These are phyloP conservation scores for Lactarius sp. DNA, from an alignment of 768 basidiomycete species.

Conservation along the genomic window DNA sequence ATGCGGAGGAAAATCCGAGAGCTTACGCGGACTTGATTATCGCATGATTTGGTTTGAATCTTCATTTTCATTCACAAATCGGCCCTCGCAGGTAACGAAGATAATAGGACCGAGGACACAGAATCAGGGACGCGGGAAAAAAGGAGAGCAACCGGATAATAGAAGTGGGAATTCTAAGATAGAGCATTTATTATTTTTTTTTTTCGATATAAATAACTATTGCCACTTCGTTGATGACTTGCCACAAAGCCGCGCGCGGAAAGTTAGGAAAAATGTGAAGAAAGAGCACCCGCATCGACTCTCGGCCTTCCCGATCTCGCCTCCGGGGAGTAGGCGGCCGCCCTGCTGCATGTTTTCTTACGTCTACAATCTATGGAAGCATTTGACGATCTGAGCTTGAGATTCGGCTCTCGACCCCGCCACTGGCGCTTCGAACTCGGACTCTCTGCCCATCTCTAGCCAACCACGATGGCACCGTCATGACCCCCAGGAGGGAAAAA, in stretches of 20 bases:
- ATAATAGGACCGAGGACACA: slow-evolving; percentile 31
- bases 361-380: slow-evolving; percentile 22
- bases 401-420: slow-evolving; percentile 13
- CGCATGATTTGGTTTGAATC: slow-evolving; percentile 30
- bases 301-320: slow-evolving; percentile 20
- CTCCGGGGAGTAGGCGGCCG: slow-evolving; percentile 19
- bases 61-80: slow-evolving; percentile 12
- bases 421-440: slow-evolving; percentile 9
- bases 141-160: slow-evolving; percentile 46
- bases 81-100: slow-evolving; percentile 23
- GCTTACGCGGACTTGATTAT: slow-evolving; percentile 67
- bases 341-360: slow-evolving; percentile 22
- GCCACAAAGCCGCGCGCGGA: slow-evolving; percentile 18
- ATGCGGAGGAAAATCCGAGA: slow-evolving; percentile 61
- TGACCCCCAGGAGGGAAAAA: slow-evolving; percentile 10
- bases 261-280: background rate
- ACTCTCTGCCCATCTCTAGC: background rate
- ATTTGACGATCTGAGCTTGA: slow-evolving; percentile 20
- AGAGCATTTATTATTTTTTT: slow-evolving; percentile 6
- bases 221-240: background rate
- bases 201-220: slow-evolving; percentile 3
- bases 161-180: slow-evolving; percentile 15
- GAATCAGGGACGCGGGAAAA: slow-evolving; percentile 39
- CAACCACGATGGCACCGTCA: slow-evolving; percentile 7
- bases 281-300: slow-evolving; percentile 4